Evolutionary conservation across 306 rosid species (phyloP).

Genomic region (Medicago arabica): DNA sequence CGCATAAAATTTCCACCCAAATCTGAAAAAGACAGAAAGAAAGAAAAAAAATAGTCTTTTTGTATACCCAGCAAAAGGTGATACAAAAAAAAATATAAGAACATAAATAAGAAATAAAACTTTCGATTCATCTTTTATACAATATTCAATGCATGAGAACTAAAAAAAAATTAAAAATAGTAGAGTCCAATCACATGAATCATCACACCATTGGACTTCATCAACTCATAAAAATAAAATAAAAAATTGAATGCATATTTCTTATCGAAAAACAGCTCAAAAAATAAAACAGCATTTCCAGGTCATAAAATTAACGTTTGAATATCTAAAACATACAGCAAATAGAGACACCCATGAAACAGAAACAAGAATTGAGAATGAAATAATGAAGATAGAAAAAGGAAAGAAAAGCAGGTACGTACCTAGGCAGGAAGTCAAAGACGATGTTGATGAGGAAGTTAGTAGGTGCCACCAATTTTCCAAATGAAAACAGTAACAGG

Average conservation of each 20-base stretch:
- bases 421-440: slow-evolving; percentile 33
- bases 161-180: too few relatives aligned
- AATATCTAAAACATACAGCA: slow-evolving; percentile 40
- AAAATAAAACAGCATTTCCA: neutral
- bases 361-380: neutral
- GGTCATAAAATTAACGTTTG: neutral
- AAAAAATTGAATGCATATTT: neutral
- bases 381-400: neutral
- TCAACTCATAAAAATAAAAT: neutral
- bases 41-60: neutral
- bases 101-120: too few relatives aligned
- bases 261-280: neutral
- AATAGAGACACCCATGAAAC: slow-evolving; percentile 42
- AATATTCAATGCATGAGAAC: too few relatives aligned
- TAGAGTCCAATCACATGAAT: too few relatives aligned
- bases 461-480: slow-evolving; percentile 11
- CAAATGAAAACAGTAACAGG: slow-evolving; percentile 29
- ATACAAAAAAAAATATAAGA: too few relatives aligned
- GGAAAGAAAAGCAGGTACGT: slow-evolving; percentile 18
- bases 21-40: neutral
- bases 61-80: too few relatives aligned
- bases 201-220: too few relatives aligned
- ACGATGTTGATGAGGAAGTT: neutral
- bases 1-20: neutral
- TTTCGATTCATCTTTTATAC: too few relatives aligned